These are phyloP conservation scores for Floccularia luteovirens DNA, from an alignment of 768 basidiomycete genomes.

Conservation along the genomic window DNA sequence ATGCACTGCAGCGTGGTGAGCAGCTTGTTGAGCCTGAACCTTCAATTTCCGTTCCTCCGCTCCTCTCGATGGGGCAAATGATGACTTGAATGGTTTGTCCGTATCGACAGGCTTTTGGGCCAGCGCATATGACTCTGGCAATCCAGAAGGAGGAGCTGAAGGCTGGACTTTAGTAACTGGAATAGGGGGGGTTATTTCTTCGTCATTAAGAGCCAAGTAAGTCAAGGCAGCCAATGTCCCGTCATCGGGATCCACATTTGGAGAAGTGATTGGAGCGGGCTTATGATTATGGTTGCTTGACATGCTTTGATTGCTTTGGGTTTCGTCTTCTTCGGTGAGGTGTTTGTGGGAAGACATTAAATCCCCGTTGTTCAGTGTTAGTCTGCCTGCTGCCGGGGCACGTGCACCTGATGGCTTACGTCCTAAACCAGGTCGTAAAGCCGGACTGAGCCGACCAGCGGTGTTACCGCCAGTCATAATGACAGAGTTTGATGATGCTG, in stretches of 20 bases:
- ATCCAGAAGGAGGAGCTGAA: background rate
- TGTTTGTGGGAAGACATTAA: conserved; percentile 30
- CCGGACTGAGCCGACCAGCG: conserved; percentile 22
- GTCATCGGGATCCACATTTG: conserved; percentile 41
- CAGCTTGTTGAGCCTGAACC: conserved; percentile 76
- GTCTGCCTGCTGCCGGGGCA: conserved; percentile 43
- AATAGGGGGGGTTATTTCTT: conserved; percentile 14
- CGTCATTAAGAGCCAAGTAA: conserved; percentile 56
- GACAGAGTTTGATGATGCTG: conserved; percentile 11
- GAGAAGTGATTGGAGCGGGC: conserved; percentile 1
- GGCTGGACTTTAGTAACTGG: conserved; percentile 7
- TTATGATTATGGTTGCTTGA: background rate
- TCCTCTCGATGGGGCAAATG: conserved; percentile 81
- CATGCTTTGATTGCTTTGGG: conserved; percentile 16
- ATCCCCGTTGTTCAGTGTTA: conserved; percentile 31
- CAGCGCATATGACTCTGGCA: background rate
- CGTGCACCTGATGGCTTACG: conserved; percentile 83
- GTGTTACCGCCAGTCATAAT: conserved; percentile 7
- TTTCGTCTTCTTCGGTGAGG: conserved; percentile 24
- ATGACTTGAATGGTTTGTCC: conserved; percentile 49
- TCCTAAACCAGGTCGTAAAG: conserved; percentile 36
- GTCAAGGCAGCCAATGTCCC: conserved; percentile 77
- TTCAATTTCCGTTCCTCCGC: conserved; percentile 83
- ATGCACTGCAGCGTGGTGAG: conserved; percentile 69
- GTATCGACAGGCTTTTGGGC: background rate